Evolutionary conservation across 768 basidiomycete species (phyloP).

Genomic region (Suillus paluster): DNA sequence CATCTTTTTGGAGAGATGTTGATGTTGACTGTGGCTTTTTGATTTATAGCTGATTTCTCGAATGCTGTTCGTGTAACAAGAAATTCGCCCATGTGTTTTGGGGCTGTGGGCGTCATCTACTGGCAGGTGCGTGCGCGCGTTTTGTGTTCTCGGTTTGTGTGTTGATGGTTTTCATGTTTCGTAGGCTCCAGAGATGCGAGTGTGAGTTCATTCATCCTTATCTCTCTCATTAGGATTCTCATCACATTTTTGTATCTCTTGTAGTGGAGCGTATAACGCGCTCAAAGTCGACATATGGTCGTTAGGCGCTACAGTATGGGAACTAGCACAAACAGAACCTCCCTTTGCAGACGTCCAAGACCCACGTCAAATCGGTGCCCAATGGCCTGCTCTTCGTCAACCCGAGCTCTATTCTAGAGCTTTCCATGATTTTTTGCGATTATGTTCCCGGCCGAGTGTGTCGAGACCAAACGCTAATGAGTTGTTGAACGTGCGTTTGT

Average conservation of each 20-base stretch:
- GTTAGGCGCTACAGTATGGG: slow-evolving; percentile 83
- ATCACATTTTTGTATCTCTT: slow-evolving; percentile 13
- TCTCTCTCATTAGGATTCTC: slow-evolving; percentile 3
- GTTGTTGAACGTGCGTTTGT: slow-evolving; percentile 56
- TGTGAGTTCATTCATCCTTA: slow-evolving; percentile 48
- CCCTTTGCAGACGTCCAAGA: slow-evolving; percentile 68
- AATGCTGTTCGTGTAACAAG: slow-evolving; percentile 64
- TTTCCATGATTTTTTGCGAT: slow-evolving; percentile 73
- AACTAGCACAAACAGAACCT: slow-evolving; percentile 74
- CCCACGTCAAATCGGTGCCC: slow-evolving; percentile 48
- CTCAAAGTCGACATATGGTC: slow-evolving; percentile 84
- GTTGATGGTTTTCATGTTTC: slow-evolving; percentile 6
- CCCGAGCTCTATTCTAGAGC: slow-evolving; percentile 65
- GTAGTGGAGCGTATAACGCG: slow-evolving; percentile 70
- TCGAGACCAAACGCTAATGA: slow-evolving; percentile 60
- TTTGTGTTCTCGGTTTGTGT: not conserved
- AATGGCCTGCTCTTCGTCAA: slow-evolving; percentile 66
- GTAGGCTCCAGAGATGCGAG: slow-evolving; percentile 75
- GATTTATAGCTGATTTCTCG: slow-evolving; percentile 73
- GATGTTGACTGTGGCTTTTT: not conserved
- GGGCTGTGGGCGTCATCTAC: slow-evolving; percentile 72
- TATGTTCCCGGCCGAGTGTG: slow-evolving; percentile 65
- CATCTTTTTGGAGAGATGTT: slow-evolving; percentile 6
- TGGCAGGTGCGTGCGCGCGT: slow-evolving; percentile 63
- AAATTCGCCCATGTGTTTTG: slow-evolving; percentile 55